A percentile compares a stretch with the other conserved stretches of the same genome.
phyloP scores from a whole-genome alignment of 2,329 filamentous ascomycete genomes.

The Ploettnerulaceae sp. region DNA sequence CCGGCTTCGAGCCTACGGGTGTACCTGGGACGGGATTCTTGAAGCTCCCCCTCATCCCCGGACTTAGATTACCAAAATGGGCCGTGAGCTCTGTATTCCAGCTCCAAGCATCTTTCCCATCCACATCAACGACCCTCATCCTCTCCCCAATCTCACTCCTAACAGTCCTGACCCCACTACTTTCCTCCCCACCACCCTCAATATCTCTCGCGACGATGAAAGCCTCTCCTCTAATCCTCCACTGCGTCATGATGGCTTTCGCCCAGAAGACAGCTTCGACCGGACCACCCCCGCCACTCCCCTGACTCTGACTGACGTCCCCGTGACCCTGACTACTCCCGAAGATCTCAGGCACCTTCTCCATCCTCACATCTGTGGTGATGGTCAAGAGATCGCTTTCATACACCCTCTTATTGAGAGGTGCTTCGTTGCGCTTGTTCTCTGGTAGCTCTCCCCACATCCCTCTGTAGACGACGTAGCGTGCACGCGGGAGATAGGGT shows the following conservation, averaged over 20 bases:
- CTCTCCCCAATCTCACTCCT: conserved; percentile 54
- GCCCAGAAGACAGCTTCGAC: conserved; percentile 87
- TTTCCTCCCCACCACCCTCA: conserved; percentile 44
- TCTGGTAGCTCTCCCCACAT: conserved; percentile 71
- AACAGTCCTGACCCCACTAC: conserved; percentile 50
- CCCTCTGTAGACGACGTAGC: conserved; percentile 81
- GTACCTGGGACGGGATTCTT: conserved; percentile 62
- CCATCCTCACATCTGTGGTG: conserved; percentile 85
- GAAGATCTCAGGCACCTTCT: conserved; percentile 71
- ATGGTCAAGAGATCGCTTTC: conserved; percentile 76
- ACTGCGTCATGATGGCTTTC: conserved; percentile 66
- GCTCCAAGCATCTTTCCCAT: conserved; percentile 47
- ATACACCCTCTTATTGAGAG: conserved; percentile 64
- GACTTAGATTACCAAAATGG: conserved; percentile 85
- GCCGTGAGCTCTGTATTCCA: conserved; percentile 77
- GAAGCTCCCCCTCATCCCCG: conserved; percentile 72
- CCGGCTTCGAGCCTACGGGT: conserved; percentile 46
- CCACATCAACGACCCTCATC: conserved; percentile 52
- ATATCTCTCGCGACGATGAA: conserved; percentile 71
- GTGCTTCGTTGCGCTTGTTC: conserved; percentile 68
- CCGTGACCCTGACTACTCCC: conserved; percentile 44
- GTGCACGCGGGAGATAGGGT: conserved; percentile 49
- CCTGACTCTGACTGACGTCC: conserved; percentile 39
- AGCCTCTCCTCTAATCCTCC: conserved; percentile 73
- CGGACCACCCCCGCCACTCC: conserved; percentile 59